Base-by-base conservation (phyloP, 371 early-diverging fungal genomes). In the Haplosporangium sp. region DNA sequence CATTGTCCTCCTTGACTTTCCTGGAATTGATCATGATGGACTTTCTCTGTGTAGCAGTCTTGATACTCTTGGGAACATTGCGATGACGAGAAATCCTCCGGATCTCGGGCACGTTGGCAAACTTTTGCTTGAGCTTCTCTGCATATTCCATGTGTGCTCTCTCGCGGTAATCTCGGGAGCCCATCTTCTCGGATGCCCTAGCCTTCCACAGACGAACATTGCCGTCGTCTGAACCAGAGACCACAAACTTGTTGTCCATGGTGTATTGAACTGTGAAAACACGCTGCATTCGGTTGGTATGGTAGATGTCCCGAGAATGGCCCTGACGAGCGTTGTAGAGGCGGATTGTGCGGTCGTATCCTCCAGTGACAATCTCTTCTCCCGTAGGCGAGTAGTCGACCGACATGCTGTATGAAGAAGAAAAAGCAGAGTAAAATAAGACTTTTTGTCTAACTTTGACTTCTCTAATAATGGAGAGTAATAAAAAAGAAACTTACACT, bases 351-450 rank as follows among this genome's bases (percentile, higher is more conserved):
- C 94, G 90, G 83, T 99, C 99, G 71, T 96, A 98, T 20, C 95
- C 92, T 50, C 98, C 99, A 47, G 98, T 96, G 14, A 96, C 98
- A 76, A 99, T 86, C 72, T 98, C 95, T 80, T 93, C 90, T 47
- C 99, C 99, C 16, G 97, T 98, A n/a, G 99, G 99, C 29, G 96
- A 93, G 83, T 95, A 99, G 86, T 98, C 98, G 9, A 99, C 87
- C 69, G 96, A 97, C 85, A 98, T 86, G 40, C 92, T 93, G 75
- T 42, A 20, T 20, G 55, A 64, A 36, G 2, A 37, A 46, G 18
- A 36, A 8, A 65, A 18, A 43, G 36, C 11, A 48, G 20, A 43
- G 47, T 4, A 29, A 29, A 29, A 29, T 29, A 29, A 29, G 29
- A 29, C 29, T 29, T 29, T 4, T 29, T 29, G 29, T 29, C 29